Percentiles rank a stretch among this genome's conserved stretches.
phyloP scores from a whole-genome alignment of 208 protist species.

The Herpetomonas samuelpessoai region DNA sequence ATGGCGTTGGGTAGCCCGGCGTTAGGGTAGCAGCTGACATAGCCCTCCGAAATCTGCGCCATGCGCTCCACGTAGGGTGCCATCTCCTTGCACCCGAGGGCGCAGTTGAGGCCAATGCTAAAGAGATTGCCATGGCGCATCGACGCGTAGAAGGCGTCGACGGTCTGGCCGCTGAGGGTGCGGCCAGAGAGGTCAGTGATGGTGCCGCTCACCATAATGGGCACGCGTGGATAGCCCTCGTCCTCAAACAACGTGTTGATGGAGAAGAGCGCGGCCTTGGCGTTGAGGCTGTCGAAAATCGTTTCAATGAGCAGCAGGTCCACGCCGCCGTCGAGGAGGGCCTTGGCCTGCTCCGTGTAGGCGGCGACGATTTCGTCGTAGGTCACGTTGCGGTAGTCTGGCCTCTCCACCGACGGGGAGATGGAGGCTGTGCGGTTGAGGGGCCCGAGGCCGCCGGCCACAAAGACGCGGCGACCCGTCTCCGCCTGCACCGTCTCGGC shows the following conservation, averaged over 20 bases:
- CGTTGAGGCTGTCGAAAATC: conserved; percentile 92
- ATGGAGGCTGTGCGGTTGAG: conserved; percentile 95
- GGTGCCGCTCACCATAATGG: conserved; percentile 91
- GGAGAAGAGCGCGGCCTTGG: conserved; percentile 94
- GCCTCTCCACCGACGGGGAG: conserved; percentile 92
- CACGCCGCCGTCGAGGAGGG: conserved; percentile 92
- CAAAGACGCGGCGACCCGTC: conserved; percentile 72
- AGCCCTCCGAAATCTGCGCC: conserved; percentile 50
- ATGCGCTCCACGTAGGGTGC: conserved; percentile 51
- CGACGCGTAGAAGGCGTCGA: conserved; percentile 93
- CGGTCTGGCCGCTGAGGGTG: conserved; percentile 96
- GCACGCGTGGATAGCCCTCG: conserved; percentile 42
- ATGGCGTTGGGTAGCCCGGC: conserved; percentile 78
- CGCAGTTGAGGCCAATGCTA: conserved; percentile 95
- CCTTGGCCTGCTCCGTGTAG: conserved; percentile 91
- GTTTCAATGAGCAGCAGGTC: conserved; percentile 97
- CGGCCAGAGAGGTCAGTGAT: conserved; percentile 93
- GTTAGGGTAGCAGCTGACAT: conserved; percentile 72
- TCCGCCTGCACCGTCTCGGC: conserved; percentile 33
- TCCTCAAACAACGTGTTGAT: conserved; percentile 90
- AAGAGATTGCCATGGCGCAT: conserved; percentile 87
- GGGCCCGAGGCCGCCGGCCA: conserved; percentile 95
- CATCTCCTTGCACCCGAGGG: conserved; percentile 81
- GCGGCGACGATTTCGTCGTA: conserved; percentile 93
- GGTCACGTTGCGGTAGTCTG: conserved; percentile 89